These are phyloP conservation scores for Dipodascopsis uninucleata DNA, from an alignment of 805 yeast genomes.

Conservation along the genomic window DNA sequence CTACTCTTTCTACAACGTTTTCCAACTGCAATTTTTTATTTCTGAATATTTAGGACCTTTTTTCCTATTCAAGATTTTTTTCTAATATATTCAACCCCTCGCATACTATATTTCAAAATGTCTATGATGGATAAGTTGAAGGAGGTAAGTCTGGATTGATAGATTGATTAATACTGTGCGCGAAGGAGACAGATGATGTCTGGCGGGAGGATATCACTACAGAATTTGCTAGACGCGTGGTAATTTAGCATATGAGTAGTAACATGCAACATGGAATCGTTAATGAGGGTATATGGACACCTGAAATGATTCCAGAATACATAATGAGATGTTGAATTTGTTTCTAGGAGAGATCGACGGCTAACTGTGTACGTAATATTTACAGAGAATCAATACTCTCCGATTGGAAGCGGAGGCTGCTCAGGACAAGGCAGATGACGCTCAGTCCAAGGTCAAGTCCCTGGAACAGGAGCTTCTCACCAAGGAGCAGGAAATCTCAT, in stretches of 20 bases:
- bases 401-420: constrained; percentile 94
- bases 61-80: constrained; percentile 1
- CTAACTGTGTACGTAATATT: not conserved
- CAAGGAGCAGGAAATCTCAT: constrained; percentile 91
- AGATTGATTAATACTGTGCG: too few relatives aligned
- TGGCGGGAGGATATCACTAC: too few relatives aligned
- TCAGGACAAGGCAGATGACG: constrained; percentile 94
- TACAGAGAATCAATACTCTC: constrained; percentile 77
- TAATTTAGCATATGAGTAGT: too few relatives aligned
- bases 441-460: constrained; percentile 72
- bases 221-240: too few relatives aligned
- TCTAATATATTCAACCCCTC: not conserved
- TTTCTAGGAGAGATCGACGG: too few relatives aligned
- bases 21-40: constrained; percentile 2
- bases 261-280: too few relatives aligned
- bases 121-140: constrained; percentile 48
- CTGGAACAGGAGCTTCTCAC: constrained; percentile 88
- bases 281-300: too few relatives aligned
- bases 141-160: constrained; percentile 51
- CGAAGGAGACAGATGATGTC: not conserved
- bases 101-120: constrained; percentile 1
- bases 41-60: constrained; percentile 1
- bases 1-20: not conserved
- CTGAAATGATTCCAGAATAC: too few relatives aligned
- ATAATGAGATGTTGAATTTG: constrained; percentile 15